Conservation (phyloP, 2,329 filamentous ascomycete genomes). For the Alternaria longipes region DNA sequence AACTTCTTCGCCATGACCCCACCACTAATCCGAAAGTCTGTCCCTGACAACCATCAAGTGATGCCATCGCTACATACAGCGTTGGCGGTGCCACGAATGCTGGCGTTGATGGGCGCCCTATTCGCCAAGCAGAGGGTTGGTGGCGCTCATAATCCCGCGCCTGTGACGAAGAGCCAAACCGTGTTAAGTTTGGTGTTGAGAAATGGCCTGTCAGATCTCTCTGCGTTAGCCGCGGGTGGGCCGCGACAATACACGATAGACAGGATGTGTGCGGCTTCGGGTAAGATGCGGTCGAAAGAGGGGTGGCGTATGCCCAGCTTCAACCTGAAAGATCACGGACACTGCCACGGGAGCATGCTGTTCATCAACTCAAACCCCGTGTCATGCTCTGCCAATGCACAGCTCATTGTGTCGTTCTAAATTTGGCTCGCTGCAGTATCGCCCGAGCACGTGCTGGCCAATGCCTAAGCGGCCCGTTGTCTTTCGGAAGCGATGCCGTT, state of each 20-base stretch:
- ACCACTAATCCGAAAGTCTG: neutral
- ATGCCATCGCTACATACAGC: slow-evolving; percentile 18
- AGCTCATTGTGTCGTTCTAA: slow-evolving; percentile 20
- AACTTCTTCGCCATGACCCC: neutral
- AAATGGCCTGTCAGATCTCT: slow-evolving; percentile 37
- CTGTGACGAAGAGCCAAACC: slow-evolving; percentile 35
- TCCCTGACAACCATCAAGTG: slow-evolving; percentile 17
- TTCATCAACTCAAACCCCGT: slow-evolving; percentile 23
- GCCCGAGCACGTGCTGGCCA: slow-evolving; percentile 30
- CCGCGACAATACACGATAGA: slow-evolving; percentile 31
- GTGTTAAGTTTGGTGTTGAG: slow-evolving; percentile 35
- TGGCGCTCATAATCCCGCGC: slow-evolving; percentile 39
- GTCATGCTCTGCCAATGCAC: slow-evolving; percentile 26
- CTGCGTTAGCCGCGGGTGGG: slow-evolving; percentile 25
- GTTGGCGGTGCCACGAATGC: slow-evolving; percentile 24
- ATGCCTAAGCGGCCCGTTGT: slow-evolving; percentile 19
- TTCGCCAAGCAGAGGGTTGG: slow-evolving; percentile 38
- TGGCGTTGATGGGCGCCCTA: slow-evolving; percentile 25
- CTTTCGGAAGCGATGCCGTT: slow-evolving; percentile 29
- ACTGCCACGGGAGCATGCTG: slow-evolving; percentile 34
- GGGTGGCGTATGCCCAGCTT: slow-evolving; percentile 32
- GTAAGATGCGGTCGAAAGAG: slow-evolving; percentile 29
- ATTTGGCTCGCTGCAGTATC: slow-evolving; percentile 26
- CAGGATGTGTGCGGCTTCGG: slow-evolving; percentile 26
- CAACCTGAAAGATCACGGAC: slow-evolving; percentile 35